Conservation (phyloP, 768 basidiomycete species). For the Filobasidium wieringae region DNA sequence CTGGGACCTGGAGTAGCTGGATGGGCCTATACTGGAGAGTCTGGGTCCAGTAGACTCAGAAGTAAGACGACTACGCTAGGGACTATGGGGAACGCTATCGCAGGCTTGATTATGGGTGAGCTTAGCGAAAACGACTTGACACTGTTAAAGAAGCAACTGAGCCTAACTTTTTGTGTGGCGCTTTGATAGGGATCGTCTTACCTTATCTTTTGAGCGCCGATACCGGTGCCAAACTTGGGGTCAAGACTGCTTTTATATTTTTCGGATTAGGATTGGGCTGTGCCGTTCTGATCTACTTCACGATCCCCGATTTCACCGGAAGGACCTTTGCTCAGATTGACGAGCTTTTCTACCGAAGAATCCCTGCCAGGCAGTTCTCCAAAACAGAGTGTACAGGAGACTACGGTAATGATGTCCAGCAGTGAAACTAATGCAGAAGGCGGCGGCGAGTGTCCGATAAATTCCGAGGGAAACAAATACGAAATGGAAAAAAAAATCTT, state of each 20-base stretch:
- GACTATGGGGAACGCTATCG: conserved; percentile 15
- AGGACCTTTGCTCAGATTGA: conserved; percentile 9
- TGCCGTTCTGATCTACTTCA: conserved; percentile 11
- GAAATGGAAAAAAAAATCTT: too few species aligned
- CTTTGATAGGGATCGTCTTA: not conserved
- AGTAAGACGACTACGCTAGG: conserved; percentile 18
- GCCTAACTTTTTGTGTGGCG: too few species aligned
- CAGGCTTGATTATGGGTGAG: conserved; percentile 16
- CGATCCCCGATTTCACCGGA: conserved; percentile 18
- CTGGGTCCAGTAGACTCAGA: conserved; percentile 12
- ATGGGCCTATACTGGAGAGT: conserved; percentile 16
- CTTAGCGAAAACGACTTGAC: too few species aligned
- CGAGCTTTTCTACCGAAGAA: conserved; percentile 9
- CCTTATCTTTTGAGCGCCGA: conserved; percentile 15
- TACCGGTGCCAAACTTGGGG: conserved; percentile 13
- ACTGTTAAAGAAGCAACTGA: too few species aligned
- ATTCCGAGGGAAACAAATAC: too few species aligned
- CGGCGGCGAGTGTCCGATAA: too few species aligned
- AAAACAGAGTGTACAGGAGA: conserved; percentile 7
- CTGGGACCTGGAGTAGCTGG: conserved; percentile 12
- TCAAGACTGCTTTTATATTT: conserved; percentile 16
- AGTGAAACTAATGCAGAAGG: too few species aligned
- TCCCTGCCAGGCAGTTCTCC: conserved; percentile 7
- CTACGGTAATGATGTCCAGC: conserved; percentile 8
- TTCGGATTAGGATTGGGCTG: conserved; percentile 12